Percentiles rank a stretch among this genome's conserved stretches.
Conservation (phyloP, 148 eudicot species). For the Heliosperma pusillum region DNA sequence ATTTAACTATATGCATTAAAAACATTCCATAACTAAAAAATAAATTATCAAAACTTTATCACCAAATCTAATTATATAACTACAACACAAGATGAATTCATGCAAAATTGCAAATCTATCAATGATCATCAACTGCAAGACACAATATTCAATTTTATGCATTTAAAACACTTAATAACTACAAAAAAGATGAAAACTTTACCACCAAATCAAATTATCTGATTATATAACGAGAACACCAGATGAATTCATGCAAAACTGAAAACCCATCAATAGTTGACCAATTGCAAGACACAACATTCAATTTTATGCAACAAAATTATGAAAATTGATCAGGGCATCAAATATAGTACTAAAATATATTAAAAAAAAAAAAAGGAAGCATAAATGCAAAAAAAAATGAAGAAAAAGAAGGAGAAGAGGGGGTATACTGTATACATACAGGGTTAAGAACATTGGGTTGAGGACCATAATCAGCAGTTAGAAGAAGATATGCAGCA, state of each 20-base stretch:
- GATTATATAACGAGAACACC: too few relatives aligned
- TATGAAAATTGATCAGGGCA: background rate
- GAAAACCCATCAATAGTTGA: background rate
- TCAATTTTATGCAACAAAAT: slow-evolving; percentile 2
- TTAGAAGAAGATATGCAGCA: slow-evolving; percentile 65
- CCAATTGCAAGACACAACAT: background rate
- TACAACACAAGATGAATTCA: too few relatives aligned
- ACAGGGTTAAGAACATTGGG: slow-evolving; percentile 78
- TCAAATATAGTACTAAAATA: background rate
- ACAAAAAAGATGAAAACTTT: slow-evolving; percentile 1
- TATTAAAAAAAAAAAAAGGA: too few relatives aligned
- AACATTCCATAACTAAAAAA: background rate
- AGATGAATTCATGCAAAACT: background rate
- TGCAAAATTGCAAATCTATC: background rate
- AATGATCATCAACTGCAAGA: slow-evolving; percentile 1
- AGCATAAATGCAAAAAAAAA: background rate
- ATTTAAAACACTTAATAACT: too few relatives aligned
- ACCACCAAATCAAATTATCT: too few relatives aligned
- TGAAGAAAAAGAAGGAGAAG: background rate
- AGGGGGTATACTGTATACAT: slow-evolving; percentile 14
- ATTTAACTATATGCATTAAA: too few relatives aligned
- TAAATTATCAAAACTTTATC: background rate
- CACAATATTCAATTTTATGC: background rate
- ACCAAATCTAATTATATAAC: too few relatives aligned
- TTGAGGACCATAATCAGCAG: slow-evolving; percentile 70